Evolutionary conservation across 495 filamentous ascomycete genomes (phyloP).

Genomic region (Daldinia childiae): DNA sequence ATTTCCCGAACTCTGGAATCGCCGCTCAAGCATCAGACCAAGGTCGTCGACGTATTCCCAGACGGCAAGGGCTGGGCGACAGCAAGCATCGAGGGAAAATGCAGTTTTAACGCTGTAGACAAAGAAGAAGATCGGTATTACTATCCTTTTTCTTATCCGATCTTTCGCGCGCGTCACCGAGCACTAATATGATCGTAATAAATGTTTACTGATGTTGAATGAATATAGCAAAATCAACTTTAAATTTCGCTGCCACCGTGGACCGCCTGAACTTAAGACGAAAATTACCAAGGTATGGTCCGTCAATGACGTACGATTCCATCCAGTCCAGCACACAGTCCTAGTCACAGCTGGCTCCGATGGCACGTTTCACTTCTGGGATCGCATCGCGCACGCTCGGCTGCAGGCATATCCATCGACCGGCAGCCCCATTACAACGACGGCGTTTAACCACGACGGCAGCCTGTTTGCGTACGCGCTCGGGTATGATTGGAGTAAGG

Average conservation of each 20-base stretch:
- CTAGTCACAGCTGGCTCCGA: slow-evolving; percentile 93
- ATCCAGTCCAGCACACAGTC: slow-evolving; percentile 80
- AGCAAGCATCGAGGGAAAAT: slow-evolving; percentile 89
- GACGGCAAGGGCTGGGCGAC: slow-evolving; percentile 89
- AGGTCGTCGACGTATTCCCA: slow-evolving; percentile 88
- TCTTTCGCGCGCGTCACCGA: background rate
- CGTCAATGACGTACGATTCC: slow-evolving; percentile 94
- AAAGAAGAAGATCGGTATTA: slow-evolving; percentile 78
- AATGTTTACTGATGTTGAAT: background rate
- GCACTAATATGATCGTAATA: background rate
- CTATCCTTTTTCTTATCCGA: slow-evolving; percentile 22
- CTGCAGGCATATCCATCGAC: slow-evolving; percentile 88
- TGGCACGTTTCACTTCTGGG: slow-evolving; percentile 95
- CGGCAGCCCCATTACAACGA: slow-evolving; percentile 72
- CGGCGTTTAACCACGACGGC: slow-evolving; percentile 82
- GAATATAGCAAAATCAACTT: slow-evolving; percentile 65
- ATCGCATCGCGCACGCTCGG: slow-evolving; percentile 91
- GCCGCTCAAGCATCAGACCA: slow-evolving; percentile 93
- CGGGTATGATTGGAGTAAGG: slow-evolving; percentile 97
- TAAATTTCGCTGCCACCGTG: slow-evolving; percentile 95
- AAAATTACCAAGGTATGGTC: slow-evolving; percentile 82
- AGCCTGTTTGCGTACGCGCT: slow-evolving; percentile 91
- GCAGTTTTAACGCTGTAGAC: slow-evolving; percentile 91
- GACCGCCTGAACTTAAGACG: slow-evolving; percentile 63
- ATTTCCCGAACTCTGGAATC: slow-evolving; percentile 90